Base-by-base conservation (phyloP, 1,284 basidiomycete genomes). In the Fomitopsis palustris region DNA sequence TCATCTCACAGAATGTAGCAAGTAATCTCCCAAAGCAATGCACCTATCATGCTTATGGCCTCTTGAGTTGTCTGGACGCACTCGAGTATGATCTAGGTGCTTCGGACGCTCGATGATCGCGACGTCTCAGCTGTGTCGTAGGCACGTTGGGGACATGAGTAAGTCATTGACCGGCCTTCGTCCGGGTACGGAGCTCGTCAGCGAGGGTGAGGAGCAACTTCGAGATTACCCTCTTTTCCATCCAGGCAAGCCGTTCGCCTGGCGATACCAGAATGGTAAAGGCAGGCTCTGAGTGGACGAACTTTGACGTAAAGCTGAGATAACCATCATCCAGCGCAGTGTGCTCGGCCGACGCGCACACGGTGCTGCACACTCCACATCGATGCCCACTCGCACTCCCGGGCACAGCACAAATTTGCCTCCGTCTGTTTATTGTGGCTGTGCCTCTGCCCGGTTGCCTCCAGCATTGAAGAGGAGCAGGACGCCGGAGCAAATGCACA, bases 271-370 rank as follows among this genome's bases (percentile, higher is more conserved):
- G 41, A 43, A 43, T 23, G 23, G 19, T 14, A 23, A 9, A 45
- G 21, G 21, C 12, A 45, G 21, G 6, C 39, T 21, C 23, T 2
- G 21, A 21, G 25, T 27, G 45, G 27, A 9, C 19, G 33, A 21
- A 37, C 33, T 52, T 52, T 52, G 49, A 52, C 49, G 49, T 52
- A 52, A 52, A 23, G 29, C 29, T 52, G 49, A 52, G 31, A 52
- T 52, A 52, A 33, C n/a, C 8, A 37, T 37, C 49, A 47, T 29
- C 21, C n/a, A 29, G 29, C 49, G 29, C 49, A 51, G 49, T 29
- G 4, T 29, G 45, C 14, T 47, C 45, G 45, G 45, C 45, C 45
- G 45, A 47, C 17, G 45, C 45, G 25, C 45, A 27, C 31, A 33
- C 31, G 31, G 31, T 37, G 35, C 19, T 45, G 42, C 42, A 4